phyloP scores from a whole-genome alignment of 2,329 filamentous ascomycete genomes.

The Penicillium palitans region DNA sequence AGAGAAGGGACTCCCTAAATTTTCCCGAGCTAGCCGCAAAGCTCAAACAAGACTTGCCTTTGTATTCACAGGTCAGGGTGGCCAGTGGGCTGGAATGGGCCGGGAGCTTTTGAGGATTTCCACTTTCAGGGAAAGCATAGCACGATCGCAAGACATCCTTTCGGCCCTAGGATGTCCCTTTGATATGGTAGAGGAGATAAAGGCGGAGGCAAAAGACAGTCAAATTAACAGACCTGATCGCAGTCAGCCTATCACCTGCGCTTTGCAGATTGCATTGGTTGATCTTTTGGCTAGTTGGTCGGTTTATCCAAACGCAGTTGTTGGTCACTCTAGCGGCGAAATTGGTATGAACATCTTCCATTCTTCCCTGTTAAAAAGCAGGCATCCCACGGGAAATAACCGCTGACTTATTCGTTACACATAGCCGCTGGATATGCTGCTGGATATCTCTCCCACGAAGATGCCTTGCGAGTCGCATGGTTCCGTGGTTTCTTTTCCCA shows the following conservation, averaged over 20 bases:
- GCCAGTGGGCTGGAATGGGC: constrained; percentile 47
- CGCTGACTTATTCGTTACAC: not conserved
- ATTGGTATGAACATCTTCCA: constrained; percentile 19
- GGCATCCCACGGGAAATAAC: not conserved
- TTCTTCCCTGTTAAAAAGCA: not conserved
- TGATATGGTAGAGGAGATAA: constrained; percentile 31
- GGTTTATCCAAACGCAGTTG: constrained; percentile 20
- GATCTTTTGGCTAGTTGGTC: constrained; percentile 24
- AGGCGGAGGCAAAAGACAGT: constrained; percentile 5
- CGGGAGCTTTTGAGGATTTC: constrained; percentile 35
- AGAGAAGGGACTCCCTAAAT: constrained; percentile 14
- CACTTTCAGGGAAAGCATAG: constrained; percentile 18
- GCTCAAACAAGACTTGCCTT: constrained; percentile 22
- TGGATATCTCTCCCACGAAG: constrained; percentile 19
- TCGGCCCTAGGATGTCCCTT: constrained; percentile 23
- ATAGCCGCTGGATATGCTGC: constrained; percentile 32
- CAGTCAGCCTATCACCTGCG: constrained; percentile 27
- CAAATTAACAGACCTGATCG: constrained; percentile 26
- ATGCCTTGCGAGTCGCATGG: constrained; percentile 27
- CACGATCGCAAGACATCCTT: constrained; percentile 8
- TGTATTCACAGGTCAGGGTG: constrained; percentile 48
- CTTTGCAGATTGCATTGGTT: constrained; percentile 31
- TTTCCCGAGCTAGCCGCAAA: constrained; percentile 18
- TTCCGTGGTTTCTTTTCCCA: constrained; percentile 24
- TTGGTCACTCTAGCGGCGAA: constrained; percentile 38